Evolutionary conservation across 2,329 filamentous ascomycete genomes (phyloP), one percentile per base, ranked within the genome.

Genomic region (Trichoderma oligosporum): DNA sequence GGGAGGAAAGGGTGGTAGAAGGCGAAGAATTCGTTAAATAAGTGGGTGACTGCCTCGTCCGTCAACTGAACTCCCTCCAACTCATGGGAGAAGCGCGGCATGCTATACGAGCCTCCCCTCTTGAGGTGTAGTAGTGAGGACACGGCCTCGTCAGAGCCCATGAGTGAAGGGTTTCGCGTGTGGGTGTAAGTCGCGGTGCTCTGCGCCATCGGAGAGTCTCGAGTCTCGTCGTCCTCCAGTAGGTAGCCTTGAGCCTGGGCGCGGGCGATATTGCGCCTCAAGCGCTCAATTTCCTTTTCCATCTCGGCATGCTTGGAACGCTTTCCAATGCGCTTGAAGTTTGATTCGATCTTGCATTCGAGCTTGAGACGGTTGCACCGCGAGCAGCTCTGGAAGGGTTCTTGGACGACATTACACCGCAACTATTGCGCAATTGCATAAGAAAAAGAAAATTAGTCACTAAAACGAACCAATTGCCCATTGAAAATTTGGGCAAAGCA

Each of bases 311-410:
- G 88, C 70, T 89, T 88, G 62, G 84, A 88, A 39, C 89, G 82
- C 76, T 94, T 94, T 61, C 89, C 87, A 16, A 92, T 79, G 64
- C 89, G 85, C 79, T 60, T 60, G 33, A 60, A 60, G 72, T 91
- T 91, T 66, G 87, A 89, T 71, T 93, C 88, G 71, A 94, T 93
- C 71, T 90, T 89, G 78, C 89, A 94, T 61, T 86, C 83, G 60
- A 93, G 84, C 72, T 88, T 89, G 67, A 92, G 82, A 66, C 90
- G 88, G 69, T 83, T 83, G 74, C 89, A 94, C 57, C 89, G 82
- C 54, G 85, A 85, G 75, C 89, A 94, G 65, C 83, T 84, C 66
- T 84, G 82, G 71, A 91, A 92, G 16, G 88, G 88, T 25, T 90
- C 88, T 73, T 91, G 88, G 64, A 89, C 78, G 64, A 93, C 89